Evolutionary conservation across 2,329 filamentous ascomycete species (phyloP), one percentile per base, ranked within the genome.

Genomic region (Aspergillus sp.): DNA sequence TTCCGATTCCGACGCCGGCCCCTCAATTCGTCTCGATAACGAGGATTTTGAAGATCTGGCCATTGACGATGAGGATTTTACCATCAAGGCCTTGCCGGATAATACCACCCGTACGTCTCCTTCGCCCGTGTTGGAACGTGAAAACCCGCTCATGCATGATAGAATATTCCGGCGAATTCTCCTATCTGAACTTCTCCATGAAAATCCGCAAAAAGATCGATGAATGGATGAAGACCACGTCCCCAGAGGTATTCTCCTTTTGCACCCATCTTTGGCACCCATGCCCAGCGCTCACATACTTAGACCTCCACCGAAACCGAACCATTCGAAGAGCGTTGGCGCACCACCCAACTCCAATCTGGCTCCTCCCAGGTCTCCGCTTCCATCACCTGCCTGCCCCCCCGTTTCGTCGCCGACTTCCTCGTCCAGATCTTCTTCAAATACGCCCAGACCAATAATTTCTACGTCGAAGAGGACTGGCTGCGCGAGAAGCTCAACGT

Each of bases 91-190:
- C 32, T 58, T 73, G 20, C 64, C 69, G 16, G 66, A 72, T 61
- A 73, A 72, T 56, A 69, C 70, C 21, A 71, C 70, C 38, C 71
- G 71, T 74, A 60, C 52, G 70, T 59, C 23, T 3, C 4, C 10
- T n/a, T 19, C 40, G 10, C 7, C 16, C 45, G 19, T 17, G 16
- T 13, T n/a, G n/a, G n/a, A n/a, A n/a, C n/a, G n/a, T n/a, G n/a
- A n/a, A n/a, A n/a, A n/a, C n/a, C n/a, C n/a, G 14, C 45, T 23
- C 20, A 32, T 38, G 4, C 45, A 17, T 40, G n/a, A 42, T 42
- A 73, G 72, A 76, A 54, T 76, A 76, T 56, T 76, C 74, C 3
- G 74, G 74, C 17, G 74, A 76, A 54, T 76, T 76, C 48, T 75
- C 71, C 7, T 75, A 76, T 47, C 61, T 75, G 50, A 76, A 73